A percentile compares a stretch with the other conserved stretches of the same genome.
Conservation (phyloP, 768 basidiomycete genomes). For the Leccinum pellstonianum region DNA sequence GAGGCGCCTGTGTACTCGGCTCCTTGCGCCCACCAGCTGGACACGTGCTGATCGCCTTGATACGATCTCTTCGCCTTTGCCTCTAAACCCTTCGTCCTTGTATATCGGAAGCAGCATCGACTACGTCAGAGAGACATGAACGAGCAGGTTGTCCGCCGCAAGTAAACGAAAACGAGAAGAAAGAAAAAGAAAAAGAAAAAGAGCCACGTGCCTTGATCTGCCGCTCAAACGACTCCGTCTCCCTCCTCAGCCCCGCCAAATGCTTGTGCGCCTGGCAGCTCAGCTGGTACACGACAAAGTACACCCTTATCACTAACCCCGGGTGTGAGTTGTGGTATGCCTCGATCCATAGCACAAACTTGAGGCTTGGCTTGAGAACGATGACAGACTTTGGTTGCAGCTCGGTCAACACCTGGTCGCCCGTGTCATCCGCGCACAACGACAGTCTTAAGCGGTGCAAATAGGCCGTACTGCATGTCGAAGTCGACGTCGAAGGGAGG, state of each 20-base stretch:
- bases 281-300: slow-evolving; percentile 92
- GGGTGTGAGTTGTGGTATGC: slow-evolving; percentile 86
- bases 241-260: slow-evolving; percentile 79
- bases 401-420: slow-evolving; percentile 85
- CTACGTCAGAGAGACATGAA: slow-evolving; percentile 38
- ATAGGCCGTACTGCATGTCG: slow-evolving; percentile 75
- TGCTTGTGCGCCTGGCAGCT: slow-evolving; percentile 97
- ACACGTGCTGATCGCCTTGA: slow-evolving; percentile 81
- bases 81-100: slow-evolving; percentile 53
- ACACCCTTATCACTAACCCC: slow-evolving; percentile 81
- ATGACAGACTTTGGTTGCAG: slow-evolving; percentile 89
- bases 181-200: background rate
- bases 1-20: slow-evolving; percentile 60
- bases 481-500: slow-evolving; percentile 54
- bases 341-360: slow-evolving; percentile 91
- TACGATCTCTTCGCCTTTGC: slow-evolving; percentile 51
- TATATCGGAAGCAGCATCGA: slow-evolving; percentile 85
- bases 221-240: slow-evolving; percentile 92
- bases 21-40: slow-evolving; percentile 83
- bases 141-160: background rate
- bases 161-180: background rate
- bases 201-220: slow-evolving; percentile 75
- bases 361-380: slow-evolving; percentile 92
- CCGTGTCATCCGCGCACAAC: slow-evolving; percentile 89
- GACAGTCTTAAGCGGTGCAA: slow-evolving; percentile 76